These are phyloP conservation scores for Collybia nuda DNA, from an alignment of 768 basidiomycete species.

Conservation along the genomic window DNA sequence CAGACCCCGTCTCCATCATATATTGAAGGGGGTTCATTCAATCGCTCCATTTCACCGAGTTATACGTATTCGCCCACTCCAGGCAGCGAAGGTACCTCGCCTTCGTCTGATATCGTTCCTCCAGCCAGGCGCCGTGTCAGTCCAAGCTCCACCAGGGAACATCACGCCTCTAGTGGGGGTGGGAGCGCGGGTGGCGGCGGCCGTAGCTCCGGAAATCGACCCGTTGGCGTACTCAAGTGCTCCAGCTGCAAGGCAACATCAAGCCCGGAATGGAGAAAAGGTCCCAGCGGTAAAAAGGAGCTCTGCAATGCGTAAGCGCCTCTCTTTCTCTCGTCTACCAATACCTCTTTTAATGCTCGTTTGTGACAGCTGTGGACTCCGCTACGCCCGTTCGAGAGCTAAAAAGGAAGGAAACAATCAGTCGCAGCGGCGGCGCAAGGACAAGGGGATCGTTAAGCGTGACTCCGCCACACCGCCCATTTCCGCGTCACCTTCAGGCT, in stretches of 20 bases:
- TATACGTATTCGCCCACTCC: conserved; percentile 35
- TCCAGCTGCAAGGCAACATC: conserved; percentile 78
- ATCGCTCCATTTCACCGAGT: conserved; percentile 25
- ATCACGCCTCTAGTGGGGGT: conserved; percentile 23
- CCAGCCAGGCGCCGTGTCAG: conserved; percentile 58
- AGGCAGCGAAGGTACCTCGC: conserved; percentile 24
- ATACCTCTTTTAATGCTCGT: background rate
- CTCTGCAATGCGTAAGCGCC: conserved; percentile 84
- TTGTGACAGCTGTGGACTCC: conserved; percentile 68
- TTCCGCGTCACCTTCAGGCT: conserved; percentile 31
- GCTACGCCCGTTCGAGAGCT: conserved; percentile 84
- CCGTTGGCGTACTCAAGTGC: conserved; percentile 71
- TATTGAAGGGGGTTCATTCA: conserved; percentile 8
- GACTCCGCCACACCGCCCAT: conserved; percentile 41
- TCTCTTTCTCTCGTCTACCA: too few species aligned
- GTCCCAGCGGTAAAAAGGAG: conserved; percentile 88
- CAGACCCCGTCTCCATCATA: conserved; percentile 38
- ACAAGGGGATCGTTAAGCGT: conserved; percentile 48
- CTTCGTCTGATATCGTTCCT: conserved; percentile 48
- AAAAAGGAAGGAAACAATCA: conserved; percentile 76
- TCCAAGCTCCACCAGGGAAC: conserved; percentile 47
- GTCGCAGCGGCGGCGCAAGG: conserved; percentile 62
- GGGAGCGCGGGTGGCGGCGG: conserved; percentile 22
- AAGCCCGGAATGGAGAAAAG: conserved; percentile 92
- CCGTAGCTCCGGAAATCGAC: conserved; percentile 61